phyloP scores from a whole-genome alignment of 345 rosid genomes.

The Aurinia saxatilis region DNA sequence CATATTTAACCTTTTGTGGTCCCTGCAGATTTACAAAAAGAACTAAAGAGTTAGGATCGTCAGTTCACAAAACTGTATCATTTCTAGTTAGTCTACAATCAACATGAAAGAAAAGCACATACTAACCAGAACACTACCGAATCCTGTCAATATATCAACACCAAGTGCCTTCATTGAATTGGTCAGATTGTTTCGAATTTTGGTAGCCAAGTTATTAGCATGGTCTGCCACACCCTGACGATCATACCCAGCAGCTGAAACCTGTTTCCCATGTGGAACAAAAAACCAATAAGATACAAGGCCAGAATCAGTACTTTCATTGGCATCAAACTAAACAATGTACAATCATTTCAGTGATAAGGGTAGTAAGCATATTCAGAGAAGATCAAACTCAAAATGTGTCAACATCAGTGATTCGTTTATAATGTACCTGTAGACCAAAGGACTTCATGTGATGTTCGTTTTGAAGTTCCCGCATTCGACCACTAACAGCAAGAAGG shows the following conservation, averaged over 20 bases:
- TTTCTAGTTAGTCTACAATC: background rate
- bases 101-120: background rate
- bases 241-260: slow-evolving; percentile 88
- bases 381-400: too few relatives aligned
- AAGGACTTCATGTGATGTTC: slow-evolving; percentile 95
- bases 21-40: slow-evolving; percentile 44
- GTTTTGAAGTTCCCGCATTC: slow-evolving; percentile 89
- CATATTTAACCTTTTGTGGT: slow-evolving; percentile 86
- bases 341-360: background rate
- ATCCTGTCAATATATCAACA: slow-evolving; percentile 89
- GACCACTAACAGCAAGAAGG: slow-evolving; percentile 92
- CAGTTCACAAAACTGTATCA: background rate
- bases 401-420: background rate
- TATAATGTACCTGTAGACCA: slow-evolving; percentile 71
- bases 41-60: background rate
- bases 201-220: slow-evolving; percentile 87
- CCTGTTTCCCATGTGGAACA: slow-evolving; percentile 35
- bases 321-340: background rate
- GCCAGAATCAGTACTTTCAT: background rate
- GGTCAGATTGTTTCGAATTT: slow-evolving; percentile 80
- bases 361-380: too few relatives aligned
- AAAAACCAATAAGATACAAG: background rate
- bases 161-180: slow-evolving; percentile 94
- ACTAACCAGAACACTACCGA: slow-evolving; percentile 78
- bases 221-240: slow-evolving; percentile 97